Percentiles rank a stretch among this genome's conserved stretches.
phyloP scores from a whole-genome alignment of 163 green algal genomes.

The Chlorella variabilis region DNA sequence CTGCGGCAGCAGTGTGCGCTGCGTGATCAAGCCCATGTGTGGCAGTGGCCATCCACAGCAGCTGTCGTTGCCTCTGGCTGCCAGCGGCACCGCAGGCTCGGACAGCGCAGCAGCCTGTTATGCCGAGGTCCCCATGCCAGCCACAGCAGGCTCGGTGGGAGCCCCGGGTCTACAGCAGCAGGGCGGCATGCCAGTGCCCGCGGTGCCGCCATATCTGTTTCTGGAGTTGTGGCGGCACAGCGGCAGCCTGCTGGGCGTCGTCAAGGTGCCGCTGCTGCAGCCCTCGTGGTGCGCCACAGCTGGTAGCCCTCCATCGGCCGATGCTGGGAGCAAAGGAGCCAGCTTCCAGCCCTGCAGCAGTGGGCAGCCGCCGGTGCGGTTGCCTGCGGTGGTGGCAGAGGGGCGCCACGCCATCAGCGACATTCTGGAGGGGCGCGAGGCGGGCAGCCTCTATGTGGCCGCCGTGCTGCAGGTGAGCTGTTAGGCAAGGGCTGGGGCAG shows the following conservation, averaged over 20 bases:
- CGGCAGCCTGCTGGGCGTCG: slow-evolving; percentile 3
- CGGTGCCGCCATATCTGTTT: slow-evolving; percentile 25
- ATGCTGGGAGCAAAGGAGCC: no score
- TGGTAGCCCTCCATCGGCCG: not conserved
- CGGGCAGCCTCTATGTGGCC: slow-evolving; percentile 6
- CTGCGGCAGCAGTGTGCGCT: not conserved
- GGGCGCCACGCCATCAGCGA: not conserved
- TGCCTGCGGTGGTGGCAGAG: slow-evolving; percentile 13
- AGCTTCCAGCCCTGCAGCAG: no score
- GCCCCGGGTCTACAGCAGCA: not conserved
- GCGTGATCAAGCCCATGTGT: slow-evolving; percentile 22
- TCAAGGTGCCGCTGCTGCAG: slow-evolving; percentile 16
- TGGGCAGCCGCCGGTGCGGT: not conserved
- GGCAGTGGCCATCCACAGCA: not conserved
- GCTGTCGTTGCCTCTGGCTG: slow-evolving; percentile 4
- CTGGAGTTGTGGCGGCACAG: slow-evolving; percentile 35
- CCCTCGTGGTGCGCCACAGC: not conserved
- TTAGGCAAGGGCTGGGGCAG: not conserved
- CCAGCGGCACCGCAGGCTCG: not conserved
- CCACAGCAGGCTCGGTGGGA: not conserved
- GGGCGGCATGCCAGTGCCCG: not conserved
- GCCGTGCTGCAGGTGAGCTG: slow-evolving; percentile 19
- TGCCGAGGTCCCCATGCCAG: not conserved
- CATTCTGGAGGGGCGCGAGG: slow-evolving; percentile 3
- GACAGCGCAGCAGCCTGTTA: not conserved